Evolutionary conservation across 352 stramenopile genomes (phyloP), one percentile per base, ranked within the genome.

Genomic region (Phytophthora citrophthora): DNA sequence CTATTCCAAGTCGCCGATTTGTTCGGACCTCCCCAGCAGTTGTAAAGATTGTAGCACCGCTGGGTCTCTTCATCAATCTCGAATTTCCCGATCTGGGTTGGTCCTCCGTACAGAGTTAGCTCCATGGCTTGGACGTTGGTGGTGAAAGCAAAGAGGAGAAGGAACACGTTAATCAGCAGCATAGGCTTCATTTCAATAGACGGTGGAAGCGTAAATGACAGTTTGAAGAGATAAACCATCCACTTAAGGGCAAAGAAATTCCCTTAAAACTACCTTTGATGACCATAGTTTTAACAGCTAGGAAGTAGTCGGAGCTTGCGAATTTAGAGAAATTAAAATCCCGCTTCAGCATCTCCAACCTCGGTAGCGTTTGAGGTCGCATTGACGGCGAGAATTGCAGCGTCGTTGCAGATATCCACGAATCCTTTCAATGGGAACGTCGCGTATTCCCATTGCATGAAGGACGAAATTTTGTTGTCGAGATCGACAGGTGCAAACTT

Each of bases 381-480:
- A 24, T 61, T 54, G 24, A 32, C 18, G 11, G 39, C 4, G 5
- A 64, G 47, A 23, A 64, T 57, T n/a, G 47, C 41, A n/a, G 38
- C 36, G 2, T 66, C 48, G 15, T 70, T 50, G 43, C 65, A 73
- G 23, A 58, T 39, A 11, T 73, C 24, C 11, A 61, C 47, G 41
- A 73, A 58, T 0, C 65, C 65, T 5, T 52, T 60, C 1, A 67
- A 24, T 16, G 58, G 9, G 24, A 62, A 69, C 0, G 39, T 53
- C 0, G 32, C 11, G 49, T 61, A 65, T 32, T 71, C 58, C 58
- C 54, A 74, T 3, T 70, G 39, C 65, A 72, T 75, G 54, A 78
- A 75, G 10, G 70, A 78, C 18, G 70, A 75, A 0, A 78, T 54
- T 32, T 63, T 61, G 16, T 72, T 70, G 39, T 61, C 44, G 8